phyloP scores from a whole-genome alignment of 2,329 filamentous ascomycete species.

The Trichophyton verrucosum region DNA sequence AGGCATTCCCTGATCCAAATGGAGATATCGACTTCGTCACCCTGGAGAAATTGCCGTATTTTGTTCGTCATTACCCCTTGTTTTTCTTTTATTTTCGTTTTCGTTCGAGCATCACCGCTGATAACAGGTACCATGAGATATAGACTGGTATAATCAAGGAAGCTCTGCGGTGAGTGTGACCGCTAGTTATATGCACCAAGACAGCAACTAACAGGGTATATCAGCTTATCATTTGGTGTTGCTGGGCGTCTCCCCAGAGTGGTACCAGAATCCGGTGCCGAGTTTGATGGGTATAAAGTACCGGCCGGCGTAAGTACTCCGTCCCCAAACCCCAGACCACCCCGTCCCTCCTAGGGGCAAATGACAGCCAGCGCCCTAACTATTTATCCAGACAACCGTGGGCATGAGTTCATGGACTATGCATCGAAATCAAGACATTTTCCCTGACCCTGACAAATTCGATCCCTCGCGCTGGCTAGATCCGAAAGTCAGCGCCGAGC shows the following conservation, averaged over 20 bases:
- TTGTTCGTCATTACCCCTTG: slow-evolving; percentile 2
- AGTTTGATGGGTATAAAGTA: slow-evolving; percentile 23
- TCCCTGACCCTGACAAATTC: slow-evolving; percentile 10
- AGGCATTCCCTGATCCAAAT: slow-evolving; percentile 16
- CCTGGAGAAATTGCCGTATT: slow-evolving; percentile 2
- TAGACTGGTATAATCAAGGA: slow-evolving; percentile 28
- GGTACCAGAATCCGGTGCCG: slow-evolving; percentile 21
- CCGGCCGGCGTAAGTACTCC: slow-evolving; percentile 19
- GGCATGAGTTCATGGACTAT: slow-evolving; percentile 9
- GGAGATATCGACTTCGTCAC: slow-evolving; percentile 17
- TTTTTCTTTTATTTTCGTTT: slow-evolving; percentile 1
- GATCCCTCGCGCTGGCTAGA: slow-evolving; percentile 10
- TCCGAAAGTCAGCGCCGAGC: slow-evolving; percentile 7
- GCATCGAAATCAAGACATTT: slow-evolving; percentile 10
- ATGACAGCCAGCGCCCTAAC: not conserved
- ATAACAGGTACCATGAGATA: not conserved
- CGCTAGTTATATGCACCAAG: not conserved
- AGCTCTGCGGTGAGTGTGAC: slow-evolving; percentile 20
- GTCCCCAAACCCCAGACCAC: not conserved
- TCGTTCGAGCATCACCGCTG: not conserved
- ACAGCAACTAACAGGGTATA: not conserved
- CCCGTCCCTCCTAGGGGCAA: not conserved
- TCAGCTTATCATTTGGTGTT: slow-evolving; percentile 23
- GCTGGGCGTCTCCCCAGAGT: slow-evolving; percentile 24
- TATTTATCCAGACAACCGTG: slow-evolving; percentile 5